Conservation (phyloP, 441 rosid genomes). For the Metrosideros polymorpha region DNA sequence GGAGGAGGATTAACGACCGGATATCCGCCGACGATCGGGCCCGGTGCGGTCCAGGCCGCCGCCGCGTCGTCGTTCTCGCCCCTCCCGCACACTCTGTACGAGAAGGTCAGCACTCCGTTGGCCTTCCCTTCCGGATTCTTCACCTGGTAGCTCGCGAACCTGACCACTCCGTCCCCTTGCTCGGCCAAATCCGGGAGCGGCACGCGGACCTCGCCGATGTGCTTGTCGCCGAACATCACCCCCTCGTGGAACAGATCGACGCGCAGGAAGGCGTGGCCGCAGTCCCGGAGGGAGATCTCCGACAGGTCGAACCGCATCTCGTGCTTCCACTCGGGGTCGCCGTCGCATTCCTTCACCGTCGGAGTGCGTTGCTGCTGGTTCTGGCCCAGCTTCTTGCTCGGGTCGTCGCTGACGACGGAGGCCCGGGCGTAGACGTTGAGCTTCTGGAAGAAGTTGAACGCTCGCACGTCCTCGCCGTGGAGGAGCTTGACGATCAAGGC, state of each 20-base stretch:
- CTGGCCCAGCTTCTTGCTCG: constrained; percentile 14
- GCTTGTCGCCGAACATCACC: constrained; percentile 41
- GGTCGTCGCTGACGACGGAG: constrained; percentile 22
- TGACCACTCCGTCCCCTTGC: constrained; percentile 17
- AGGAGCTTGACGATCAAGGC: constrained; percentile 18
- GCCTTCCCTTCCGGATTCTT: constrained; percentile 33
- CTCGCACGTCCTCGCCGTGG: constrained; percentile 31
- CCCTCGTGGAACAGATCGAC: constrained; percentile 44
- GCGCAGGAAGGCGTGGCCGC: constrained; percentile 21
- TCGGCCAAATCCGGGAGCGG: constrained; percentile 30
- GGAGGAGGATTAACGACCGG: constrained; percentile 8
- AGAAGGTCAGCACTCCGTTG: constrained; percentile 42
- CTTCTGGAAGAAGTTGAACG: constrained; percentile 59
- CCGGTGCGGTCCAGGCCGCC: neutral
- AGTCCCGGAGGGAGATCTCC: constrained; percentile 6
- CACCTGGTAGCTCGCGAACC: constrained; percentile 45
- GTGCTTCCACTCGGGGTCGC: constrained; percentile 53
- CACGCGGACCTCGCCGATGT: constrained; percentile 46
- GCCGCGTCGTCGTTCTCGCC: neutral
- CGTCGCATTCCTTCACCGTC: constrained; percentile 39
- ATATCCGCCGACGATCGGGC: constrained; percentile 12
- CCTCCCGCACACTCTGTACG: constrained; percentile 23
- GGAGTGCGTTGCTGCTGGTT: constrained; percentile 25
- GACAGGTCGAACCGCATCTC: constrained; percentile 29
- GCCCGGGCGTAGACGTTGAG: constrained; percentile 31